Evolutionary conservation across 1,139 yeast species (phyloP), one percentile per base, ranked within the genome.

Genomic region (Groenewaldozyma auringiensis): DNA sequence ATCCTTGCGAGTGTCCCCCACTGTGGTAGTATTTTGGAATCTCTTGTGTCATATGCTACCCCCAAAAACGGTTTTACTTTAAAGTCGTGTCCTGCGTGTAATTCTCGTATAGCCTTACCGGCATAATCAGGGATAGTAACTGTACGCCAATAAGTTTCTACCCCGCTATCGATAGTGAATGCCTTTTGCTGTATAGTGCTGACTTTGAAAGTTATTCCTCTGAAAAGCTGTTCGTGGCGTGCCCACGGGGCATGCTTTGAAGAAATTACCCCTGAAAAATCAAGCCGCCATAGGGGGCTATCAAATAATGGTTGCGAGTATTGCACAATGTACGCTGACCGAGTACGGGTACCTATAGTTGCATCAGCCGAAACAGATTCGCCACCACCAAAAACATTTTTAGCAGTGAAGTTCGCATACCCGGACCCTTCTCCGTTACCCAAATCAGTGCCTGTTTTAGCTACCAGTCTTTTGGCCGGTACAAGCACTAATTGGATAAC

Each of bases 191-290:
- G 18, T 13, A 13, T 20, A 22, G 53, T 48, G 22, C 69, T 62
- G 2, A 83, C 29, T 49, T 79, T 81, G 37, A 73, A 70, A 2
- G 79, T 71, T 16, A 79, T 41, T 0, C 94, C 94, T 36, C 72
- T 69, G n/a, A 79, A 62, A 2, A 66, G 61, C 46, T 83, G 81
- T 42, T 76, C 78, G 50, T 83, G 81, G 14, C 83, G 67, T 1
- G 78, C 73, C 83, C 84, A 83, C 44, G 87, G 95, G 40, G 81
- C 70, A 41, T 72, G 71, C 51, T 86, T 67, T 11, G 82, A 73
- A 44, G 85, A 81, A 37, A 76, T 70, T 55, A 75, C 82, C 0
- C 71, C 68, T 27, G 77, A 63, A 3, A 75, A 65, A 50, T 83
- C 92, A 50, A 74, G 68, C 39, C 75, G 70, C 71, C 79, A 74